phyloP scores from a whole-genome alignment of 2,329 filamentous ascomycete genomes.

The Penicillium sp. region DNA sequence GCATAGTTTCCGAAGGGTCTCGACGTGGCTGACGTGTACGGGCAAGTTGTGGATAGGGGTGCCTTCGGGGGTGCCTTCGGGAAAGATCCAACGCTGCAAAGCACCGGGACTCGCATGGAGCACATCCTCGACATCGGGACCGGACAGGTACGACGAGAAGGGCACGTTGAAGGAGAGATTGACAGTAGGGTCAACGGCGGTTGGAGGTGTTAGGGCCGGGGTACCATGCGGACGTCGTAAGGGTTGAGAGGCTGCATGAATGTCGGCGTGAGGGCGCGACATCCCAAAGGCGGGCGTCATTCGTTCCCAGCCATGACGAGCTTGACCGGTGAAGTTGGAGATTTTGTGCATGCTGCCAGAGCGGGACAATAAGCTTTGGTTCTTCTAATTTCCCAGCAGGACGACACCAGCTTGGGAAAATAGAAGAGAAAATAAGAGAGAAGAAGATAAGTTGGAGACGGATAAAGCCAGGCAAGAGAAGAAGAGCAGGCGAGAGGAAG shows the following conservation, averaged over 20 bases:
- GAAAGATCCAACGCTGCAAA: constrained; percentile 88
- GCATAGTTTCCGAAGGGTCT: constrained; percentile 74
- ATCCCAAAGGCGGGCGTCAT: constrained; percentile 64
- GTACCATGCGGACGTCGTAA: constrained; percentile 53
- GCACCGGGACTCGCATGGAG: constrained; percentile 86
- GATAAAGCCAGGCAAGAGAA: constrained; percentile 12
- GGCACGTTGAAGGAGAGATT: constrained; percentile 97
- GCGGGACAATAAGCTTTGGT: constrained; percentile 17
- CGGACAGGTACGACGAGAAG: constrained; percentile 85
- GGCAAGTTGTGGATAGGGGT: constrained; percentile 84
- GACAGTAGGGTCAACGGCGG: constrained; percentile 71
- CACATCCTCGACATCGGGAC: constrained; percentile 91
- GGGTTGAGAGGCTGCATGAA: constrained; percentile 45
- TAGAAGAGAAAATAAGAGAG: constrained; percentile 15
- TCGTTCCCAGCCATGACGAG: constrained; percentile 65
- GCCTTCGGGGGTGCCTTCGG: constrained; percentile 78
- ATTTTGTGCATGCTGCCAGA: constrained; percentile 60
- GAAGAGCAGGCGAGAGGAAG: constrained; percentile 23
- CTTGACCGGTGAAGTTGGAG: constrained; percentile 62
- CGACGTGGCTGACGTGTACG: constrained; percentile 84
- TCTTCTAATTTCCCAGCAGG: constrained; percentile 33
- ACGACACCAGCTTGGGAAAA: constrained; percentile 26
- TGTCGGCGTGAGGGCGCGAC: constrained; percentile 56
- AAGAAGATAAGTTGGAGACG: neutral
- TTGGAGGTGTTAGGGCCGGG: constrained; percentile 60